A percentile compares a stretch with the other conserved stretches of the same genome.
phyloP scores from a whole-genome alignment of 306 rosid genomes.

The Pachyrhizus erosus region DNA sequence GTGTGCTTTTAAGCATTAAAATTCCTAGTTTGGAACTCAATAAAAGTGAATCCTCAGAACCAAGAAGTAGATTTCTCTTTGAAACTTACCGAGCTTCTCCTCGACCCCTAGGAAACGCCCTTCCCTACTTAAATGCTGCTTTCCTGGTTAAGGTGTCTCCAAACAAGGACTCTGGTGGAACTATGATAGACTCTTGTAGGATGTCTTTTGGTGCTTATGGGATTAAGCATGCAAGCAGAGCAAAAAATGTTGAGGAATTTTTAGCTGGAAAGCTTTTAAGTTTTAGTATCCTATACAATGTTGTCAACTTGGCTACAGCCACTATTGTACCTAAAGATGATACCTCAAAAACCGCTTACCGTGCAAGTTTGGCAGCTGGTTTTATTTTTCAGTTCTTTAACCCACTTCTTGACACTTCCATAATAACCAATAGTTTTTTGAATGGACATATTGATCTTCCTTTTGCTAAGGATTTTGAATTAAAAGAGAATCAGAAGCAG shows the following conservation, averaged over 20 bases:
- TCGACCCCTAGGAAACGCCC: constrained; percentile 85
- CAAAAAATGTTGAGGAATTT: constrained; percentile 72
- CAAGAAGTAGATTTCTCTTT: constrained; percentile 52
- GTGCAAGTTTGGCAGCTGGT: constrained; percentile 79
- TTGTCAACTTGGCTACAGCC: constrained; percentile 58
- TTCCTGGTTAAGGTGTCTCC: constrained; percentile 72
- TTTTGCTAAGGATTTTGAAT: constrained; percentile 27
- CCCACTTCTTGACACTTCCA: constrained; percentile 53
- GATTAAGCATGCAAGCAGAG: constrained; percentile 76
- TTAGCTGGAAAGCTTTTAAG: constrained; percentile 66
- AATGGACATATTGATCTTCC: constrained; percentile 30
- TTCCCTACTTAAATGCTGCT: constrained; percentile 81
- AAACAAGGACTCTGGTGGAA: constrained; percentile 54
- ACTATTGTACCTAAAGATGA: constrained; percentile 66
- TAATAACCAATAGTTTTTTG: constrained; percentile 34
- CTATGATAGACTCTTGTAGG: constrained; percentile 58
- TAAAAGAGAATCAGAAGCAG: constrained; percentile 41
- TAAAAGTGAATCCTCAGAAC: constrained; percentile 45
- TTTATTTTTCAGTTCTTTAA: constrained; percentile 78
- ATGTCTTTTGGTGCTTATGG: constrained; percentile 83
- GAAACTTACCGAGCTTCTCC: constrained; percentile 88
- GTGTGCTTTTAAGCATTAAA: constrained; percentile 65
- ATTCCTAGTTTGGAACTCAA: constrained; percentile 63
- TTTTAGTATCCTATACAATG: constrained; percentile 60
- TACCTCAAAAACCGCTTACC: constrained; percentile 59